A percentile compares a stretch with the other conserved stretches of the same genome.
Evolutionary conservation across 1,139 yeast genomes (phyloP).

Genomic region (Pichia sp.): DNA sequence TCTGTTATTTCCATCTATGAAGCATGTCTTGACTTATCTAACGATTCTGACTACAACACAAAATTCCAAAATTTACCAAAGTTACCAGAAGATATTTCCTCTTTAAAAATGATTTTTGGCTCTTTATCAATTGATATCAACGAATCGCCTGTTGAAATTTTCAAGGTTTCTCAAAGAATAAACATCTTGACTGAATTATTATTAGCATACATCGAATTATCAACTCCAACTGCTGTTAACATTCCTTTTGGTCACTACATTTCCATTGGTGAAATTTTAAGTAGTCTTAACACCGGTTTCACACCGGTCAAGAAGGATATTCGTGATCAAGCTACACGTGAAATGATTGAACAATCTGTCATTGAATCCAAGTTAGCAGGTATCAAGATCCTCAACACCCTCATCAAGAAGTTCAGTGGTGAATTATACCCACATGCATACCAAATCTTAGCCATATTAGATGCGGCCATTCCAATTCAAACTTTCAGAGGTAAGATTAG

Average conservation of each 20-base stretch:
- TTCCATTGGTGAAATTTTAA: conserved; percentile 46
- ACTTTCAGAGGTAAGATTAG: conserved; percentile 34
- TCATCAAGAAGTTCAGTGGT: conserved; percentile 44
- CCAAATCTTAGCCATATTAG: conserved; percentile 50
- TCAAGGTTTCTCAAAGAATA: conserved; percentile 50
- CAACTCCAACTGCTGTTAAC: conserved; percentile 40
- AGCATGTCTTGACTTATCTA: conserved; percentile 54
- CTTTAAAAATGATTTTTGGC: conserved; percentile 37
- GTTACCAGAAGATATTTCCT: conserved; percentile 19
- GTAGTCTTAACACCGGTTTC: conserved; percentile 53
- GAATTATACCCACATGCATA: conserved; percentile 48
- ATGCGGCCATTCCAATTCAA: conserved; percentile 46
- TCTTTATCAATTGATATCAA: conserved; percentile 57
- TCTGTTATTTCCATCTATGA: conserved; percentile 53
- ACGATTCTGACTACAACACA: conserved; percentile 46
- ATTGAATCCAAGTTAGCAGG: conserved; percentile 45
- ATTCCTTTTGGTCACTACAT: conserved; percentile 60
- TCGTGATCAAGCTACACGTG: conserved; percentile 44
- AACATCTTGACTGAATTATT: conserved; percentile 46
- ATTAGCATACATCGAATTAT: conserved; percentile 41
- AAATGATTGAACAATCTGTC: conserved; percentile 42
- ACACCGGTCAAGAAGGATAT: conserved; percentile 57
- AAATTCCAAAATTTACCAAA: conserved; percentile 26
- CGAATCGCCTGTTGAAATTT: conserved; percentile 45
- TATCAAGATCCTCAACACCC: conserved; percentile 38